Conservation (phyloP, 805 yeast species). For the Candida ascalaphidarum region DNA sequence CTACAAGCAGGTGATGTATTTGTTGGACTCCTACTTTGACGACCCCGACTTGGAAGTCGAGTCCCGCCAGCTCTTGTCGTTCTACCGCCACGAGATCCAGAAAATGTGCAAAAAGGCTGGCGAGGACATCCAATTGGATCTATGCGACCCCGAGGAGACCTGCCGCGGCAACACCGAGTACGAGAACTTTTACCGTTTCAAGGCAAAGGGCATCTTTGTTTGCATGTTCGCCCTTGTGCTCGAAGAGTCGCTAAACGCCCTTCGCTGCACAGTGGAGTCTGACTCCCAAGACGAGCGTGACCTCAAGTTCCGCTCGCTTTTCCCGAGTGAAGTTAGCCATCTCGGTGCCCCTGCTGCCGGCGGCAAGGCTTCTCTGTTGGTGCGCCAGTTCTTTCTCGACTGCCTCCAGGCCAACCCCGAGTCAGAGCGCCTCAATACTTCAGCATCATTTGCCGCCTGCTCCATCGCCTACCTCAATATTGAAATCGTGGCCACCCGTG, state of each 20-base stretch:
- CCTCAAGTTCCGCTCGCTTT: conserved; percentile 9
- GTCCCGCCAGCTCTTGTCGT: conserved; percentile 13
- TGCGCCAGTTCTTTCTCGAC: conserved; percentile 5
- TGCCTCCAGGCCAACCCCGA: background rate
- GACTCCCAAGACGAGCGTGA: conserved; percentile 3
- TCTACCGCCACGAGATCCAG: conserved; percentile 18
- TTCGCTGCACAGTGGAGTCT: conserved; percentile 5
- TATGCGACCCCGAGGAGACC: background rate
- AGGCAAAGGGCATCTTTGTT: conserved; percentile 17
- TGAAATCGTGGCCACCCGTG: conserved; percentile 8
- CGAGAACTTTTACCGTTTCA: conserved; percentile 8
- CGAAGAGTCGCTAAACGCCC: conserved; percentile 19
- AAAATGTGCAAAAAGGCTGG: conserved; percentile 8
- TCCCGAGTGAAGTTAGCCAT: conserved; percentile 15
- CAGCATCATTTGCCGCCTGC: conserved; percentile 8
- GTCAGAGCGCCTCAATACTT: background rate
- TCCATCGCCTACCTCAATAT: conserved; percentile 17
- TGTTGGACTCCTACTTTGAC: conserved; percentile 22
- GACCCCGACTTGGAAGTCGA: conserved; percentile 9
- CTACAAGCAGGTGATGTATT: conserved; percentile 15
- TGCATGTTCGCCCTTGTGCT: conserved; percentile 21
- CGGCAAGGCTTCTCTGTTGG: conserved; percentile 4
- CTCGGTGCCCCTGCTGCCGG: conserved; percentile 9
- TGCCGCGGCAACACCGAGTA: conserved; percentile 7
- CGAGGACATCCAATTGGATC: background rate